Evolutionary conservation across 495 filamentous ascomycete species (phyloP), one percentile per base, ranked within the genome.

Genomic region (Viridothelium virens): DNA sequence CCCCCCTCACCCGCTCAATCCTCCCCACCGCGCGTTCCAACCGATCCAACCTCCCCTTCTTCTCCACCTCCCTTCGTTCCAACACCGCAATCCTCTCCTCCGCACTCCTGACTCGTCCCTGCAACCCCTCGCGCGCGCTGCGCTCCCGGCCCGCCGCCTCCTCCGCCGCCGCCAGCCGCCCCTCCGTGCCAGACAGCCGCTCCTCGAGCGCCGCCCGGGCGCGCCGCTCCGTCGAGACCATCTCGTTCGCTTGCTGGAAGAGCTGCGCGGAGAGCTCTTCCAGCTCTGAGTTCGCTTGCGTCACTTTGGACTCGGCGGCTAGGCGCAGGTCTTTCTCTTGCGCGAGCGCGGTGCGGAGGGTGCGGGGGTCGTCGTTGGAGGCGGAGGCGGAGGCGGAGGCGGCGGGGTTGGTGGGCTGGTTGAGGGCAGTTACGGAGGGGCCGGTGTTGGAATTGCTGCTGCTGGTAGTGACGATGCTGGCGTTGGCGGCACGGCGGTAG

Each of bases 171-270:
- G 7, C 31, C 25, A 59, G 53, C 53, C 53, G 53, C 74, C 91
- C 88, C 74, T 96, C 91, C 25, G 25, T 25, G 25, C 25, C 25
- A 1, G 25, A 25, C 25, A 25, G 25, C 25, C 25, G 53, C 74
- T 91, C 88, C 74, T 96, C 91, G 38, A 97, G 79, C 75, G 83
- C 84, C 6, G 89, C 90, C 48, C 91, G 79, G 41, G 89, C 90
- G 73, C 88, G 86, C 56, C 94, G 81, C 80, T 97, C 94, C 71
- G 85, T 79, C 16, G 93, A 91, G 34, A 98, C 94, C 93, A 98
- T 97, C 80, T 96, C 90, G 71, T 97, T 97, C 18, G 94, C 94
- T 76, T 96, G 87, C 74, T 90, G 86, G 77, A 98, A 98, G 62
- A 98, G 79, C 69, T 87, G 85, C 56, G 86, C 89, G 41, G 86